Base-by-base conservation (phyloP, 108 stramenopile species). In the Schizochytrium sp. region DNA sequence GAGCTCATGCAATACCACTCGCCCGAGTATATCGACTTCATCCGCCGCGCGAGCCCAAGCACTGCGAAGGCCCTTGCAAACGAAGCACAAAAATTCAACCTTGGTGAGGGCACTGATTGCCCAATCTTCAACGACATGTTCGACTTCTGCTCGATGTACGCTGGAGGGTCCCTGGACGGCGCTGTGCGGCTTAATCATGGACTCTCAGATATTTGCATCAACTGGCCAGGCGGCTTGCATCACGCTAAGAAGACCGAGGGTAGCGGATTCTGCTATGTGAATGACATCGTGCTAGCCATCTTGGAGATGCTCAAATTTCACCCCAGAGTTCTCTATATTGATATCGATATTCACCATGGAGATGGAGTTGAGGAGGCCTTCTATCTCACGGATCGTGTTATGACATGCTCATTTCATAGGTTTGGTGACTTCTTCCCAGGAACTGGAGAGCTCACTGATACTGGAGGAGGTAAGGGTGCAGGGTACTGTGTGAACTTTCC, bases 321-420 rank as follows among this genome's bases (percentile, higher is more conserved):
- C 93, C 96, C 98, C 0, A 92, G 99, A 12, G 99, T 99, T 28
- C 94, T 99, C 42, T 99, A 99, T 93, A 96, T 99, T 73, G 99
- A 99, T 91, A 99, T 99, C 90, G 99, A 99, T 93, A 97, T 99
- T 15, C 99, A 99, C 91, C 98, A 99, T 90, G 98, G 98, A 40
- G 98, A 99, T 93, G 98, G 98, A 3, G 98, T 99, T 41, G 97
- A 99, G 94, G 99, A 99, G 93, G 99, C 99, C 38, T 99, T 99
- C 91, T 99, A 99, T 94, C 96, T 96, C 57, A 98, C 98, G 13
- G 98, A 99, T 89, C 95, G 98, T 2, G 99, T 99, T 89, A 99
- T 99, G 99, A 99, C 99, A 19, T 95, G 97, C 17, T 95, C 95
- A 87, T 95, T 99, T 92, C 99, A 99, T 95, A 98, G 99, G 92